phyloP scores from a whole-genome alignment of 805 yeast genomes.

The Huiozyma sinensis region DNA sequence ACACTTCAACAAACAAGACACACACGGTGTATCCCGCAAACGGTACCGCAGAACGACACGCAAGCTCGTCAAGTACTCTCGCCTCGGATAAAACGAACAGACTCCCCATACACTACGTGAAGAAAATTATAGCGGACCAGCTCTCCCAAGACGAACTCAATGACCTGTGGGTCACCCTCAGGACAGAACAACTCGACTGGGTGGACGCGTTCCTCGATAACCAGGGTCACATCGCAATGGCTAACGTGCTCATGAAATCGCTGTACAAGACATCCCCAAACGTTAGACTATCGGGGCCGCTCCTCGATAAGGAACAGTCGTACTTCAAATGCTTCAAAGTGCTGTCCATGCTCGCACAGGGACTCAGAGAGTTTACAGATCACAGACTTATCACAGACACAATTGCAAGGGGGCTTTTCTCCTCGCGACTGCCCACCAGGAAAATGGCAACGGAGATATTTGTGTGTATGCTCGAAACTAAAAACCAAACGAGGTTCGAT shows the following conservation, averaged over 20 bases:
- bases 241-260: conserved; percentile 49
- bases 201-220: conserved; percentile 62
- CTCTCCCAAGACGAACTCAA: conserved; percentile 63
- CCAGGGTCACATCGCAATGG: conserved; percentile 74
- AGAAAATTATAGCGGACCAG: conserved; percentile 57
- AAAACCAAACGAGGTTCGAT: conserved; percentile 39
- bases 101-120: conserved; percentile 69
- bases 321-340: conserved; percentile 72
- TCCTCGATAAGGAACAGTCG: conserved; percentile 60
- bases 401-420: conserved; percentile 59
- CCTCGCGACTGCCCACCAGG: conserved; percentile 67
- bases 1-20: neutral
- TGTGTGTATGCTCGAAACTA: conserved; percentile 41
- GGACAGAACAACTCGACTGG: conserved; percentile 86
- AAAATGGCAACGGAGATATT: conserved; percentile 72
- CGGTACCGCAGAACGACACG: conserved; percentile 10
- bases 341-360: conserved; percentile 19
- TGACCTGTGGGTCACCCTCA: conserved; percentile 78
- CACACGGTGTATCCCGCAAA: neutral
- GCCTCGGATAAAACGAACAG: conserved; percentile 25
- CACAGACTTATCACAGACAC: conserved; percentile 42
- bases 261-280: conserved; percentile 20
- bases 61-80: conserved; percentile 9
- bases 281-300: conserved; percentile 29
- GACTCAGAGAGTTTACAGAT: conserved; percentile 17